A percentile compares a stretch with the other conserved stretches of the same genome.
Evolutionary conservation across 805 yeast species (phyloP).

Genomic region (Saccharomycopsis sp.): DNA sequence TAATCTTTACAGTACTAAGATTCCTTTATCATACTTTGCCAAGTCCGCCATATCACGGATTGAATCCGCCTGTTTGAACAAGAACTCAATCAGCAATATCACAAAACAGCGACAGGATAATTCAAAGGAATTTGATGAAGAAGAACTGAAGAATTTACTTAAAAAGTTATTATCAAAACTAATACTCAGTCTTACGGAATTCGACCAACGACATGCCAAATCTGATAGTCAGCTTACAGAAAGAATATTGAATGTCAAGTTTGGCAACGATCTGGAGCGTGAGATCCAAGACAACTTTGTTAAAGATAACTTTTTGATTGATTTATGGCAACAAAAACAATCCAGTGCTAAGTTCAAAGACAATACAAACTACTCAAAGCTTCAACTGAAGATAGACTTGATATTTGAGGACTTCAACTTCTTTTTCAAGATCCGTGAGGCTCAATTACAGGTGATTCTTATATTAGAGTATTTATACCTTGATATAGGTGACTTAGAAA

Average conservation of each 20-base stretch:
- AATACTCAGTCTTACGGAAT: constrained; percentile 4
- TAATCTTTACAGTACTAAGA: constrained; percentile 6
- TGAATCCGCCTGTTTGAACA: constrained; percentile 11
- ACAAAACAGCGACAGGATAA: not conserved
- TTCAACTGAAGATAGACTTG: not conserved
- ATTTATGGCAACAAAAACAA: not conserved
- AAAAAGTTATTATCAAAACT: not conserved
- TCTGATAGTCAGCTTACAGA: not conserved
- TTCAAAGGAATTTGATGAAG: not conserved
- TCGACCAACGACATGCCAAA: constrained; percentile 10
- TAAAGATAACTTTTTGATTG: not conserved
- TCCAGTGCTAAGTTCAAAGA: not conserved
- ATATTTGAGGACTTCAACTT: constrained; percentile 6
- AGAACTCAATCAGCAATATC: not conserved
- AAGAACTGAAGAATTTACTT: not conserved
- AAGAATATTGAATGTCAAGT: not conserved
- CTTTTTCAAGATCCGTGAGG: constrained; percentile 19
- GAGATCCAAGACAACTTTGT: not conserved
- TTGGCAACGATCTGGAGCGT: not conserved
- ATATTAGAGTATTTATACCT: constrained; percentile 10
- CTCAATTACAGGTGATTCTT: constrained; percentile 17
- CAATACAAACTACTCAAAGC: not conserved
- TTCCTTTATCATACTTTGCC: constrained; percentile 17
- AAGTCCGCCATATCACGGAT: constrained; percentile 14
- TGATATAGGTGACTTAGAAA: constrained; percentile 11